phyloP scores from a whole-genome alignment of 73 alveolate genomes.

The Symbiodinium pilosum region DNA sequence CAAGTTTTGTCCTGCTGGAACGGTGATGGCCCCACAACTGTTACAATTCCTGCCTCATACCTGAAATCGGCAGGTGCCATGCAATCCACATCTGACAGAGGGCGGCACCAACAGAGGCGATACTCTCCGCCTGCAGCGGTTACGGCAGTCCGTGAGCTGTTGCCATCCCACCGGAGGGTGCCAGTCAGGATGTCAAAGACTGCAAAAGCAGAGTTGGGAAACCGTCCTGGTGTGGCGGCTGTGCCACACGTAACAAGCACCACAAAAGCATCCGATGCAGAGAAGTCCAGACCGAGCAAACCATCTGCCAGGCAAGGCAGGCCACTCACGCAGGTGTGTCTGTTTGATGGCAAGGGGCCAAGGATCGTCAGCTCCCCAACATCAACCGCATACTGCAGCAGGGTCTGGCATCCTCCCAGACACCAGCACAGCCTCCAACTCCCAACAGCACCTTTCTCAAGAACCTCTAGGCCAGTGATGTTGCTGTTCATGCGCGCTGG shows the following conservation, averaged over 20 bases:
- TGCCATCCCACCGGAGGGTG: background rate
- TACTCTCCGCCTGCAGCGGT: conserved; percentile 21
- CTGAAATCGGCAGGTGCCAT: conserved; percentile 3
- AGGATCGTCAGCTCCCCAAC: background rate
- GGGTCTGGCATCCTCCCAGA: background rate
- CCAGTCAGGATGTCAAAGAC: background rate
- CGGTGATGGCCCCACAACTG: conserved; percentile 22
- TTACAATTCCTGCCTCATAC: background rate
- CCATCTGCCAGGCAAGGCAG: conserved; percentile 19
- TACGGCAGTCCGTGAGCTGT: background rate
- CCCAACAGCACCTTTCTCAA: background rate
- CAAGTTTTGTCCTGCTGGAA: conserved; percentile 9
- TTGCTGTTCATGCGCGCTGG: background rate
- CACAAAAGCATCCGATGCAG: background rate
- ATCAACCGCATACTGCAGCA: background rate
- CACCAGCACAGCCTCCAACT: conserved; percentile 23
- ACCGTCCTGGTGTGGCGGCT: background rate
- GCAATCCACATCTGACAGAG: background rate
- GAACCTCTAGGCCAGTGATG: background rate
- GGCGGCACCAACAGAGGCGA: conserved; percentile 27
- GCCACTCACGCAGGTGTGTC: conserved; percentile 23
- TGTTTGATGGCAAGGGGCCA: background rate
- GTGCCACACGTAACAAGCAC: background rate
- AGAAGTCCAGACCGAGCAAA: background rate
- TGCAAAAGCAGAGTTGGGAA: background rate